These are phyloP conservation scores for Gossypium schwendimanii DNA, from an alignment of 441 rosid species.

Conservation along the genomic window DNA sequence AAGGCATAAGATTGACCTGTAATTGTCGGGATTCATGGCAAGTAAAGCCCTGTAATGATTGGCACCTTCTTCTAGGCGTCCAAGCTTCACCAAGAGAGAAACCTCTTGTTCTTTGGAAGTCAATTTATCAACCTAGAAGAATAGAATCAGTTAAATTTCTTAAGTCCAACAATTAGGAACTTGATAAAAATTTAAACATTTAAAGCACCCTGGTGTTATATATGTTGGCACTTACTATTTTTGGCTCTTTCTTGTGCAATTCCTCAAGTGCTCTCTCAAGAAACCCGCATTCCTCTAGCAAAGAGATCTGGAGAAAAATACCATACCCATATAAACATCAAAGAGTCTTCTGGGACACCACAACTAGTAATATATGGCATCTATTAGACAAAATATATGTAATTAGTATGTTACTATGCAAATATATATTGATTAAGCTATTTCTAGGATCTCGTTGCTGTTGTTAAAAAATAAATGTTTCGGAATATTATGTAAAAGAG, in stretches of 20 bases:
- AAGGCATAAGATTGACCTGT: constrained; percentile 44
- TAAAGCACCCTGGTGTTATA: not conserved
- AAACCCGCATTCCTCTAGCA: constrained; percentile 76
- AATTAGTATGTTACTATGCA: not conserved
- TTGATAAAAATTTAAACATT: not conserved
- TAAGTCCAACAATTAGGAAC: constrained; percentile 6
- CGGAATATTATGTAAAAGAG: not conserved
- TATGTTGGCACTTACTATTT: constrained; percentile 52
- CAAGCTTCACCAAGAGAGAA: constrained; percentile 72
- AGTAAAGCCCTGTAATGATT: constrained; percentile 68
- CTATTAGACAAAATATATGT: not conserved
- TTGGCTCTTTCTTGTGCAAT: constrained; percentile 61
- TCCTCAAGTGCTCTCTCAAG: constrained; percentile 73
- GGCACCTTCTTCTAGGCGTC: constrained; percentile 65
- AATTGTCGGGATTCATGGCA: constrained; percentile 92
- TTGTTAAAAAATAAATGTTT: not conserved
- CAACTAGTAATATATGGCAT: not conserved
- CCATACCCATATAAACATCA: not conserved
- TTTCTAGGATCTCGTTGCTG: not conserved
- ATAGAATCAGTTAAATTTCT: constrained; percentile 20
- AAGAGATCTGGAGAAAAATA: constrained; percentile 50
- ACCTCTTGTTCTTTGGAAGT: constrained; percentile 81
- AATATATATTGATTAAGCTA: not conserved
- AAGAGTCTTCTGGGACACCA: not conserved
- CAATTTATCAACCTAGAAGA: constrained; percentile 76